A percentile compares a stretch with the other conserved stretches of the same genome.
Conservation (phyloP, 1,284 basidiomycete genomes). For the Trametes pubescens region DNA sequence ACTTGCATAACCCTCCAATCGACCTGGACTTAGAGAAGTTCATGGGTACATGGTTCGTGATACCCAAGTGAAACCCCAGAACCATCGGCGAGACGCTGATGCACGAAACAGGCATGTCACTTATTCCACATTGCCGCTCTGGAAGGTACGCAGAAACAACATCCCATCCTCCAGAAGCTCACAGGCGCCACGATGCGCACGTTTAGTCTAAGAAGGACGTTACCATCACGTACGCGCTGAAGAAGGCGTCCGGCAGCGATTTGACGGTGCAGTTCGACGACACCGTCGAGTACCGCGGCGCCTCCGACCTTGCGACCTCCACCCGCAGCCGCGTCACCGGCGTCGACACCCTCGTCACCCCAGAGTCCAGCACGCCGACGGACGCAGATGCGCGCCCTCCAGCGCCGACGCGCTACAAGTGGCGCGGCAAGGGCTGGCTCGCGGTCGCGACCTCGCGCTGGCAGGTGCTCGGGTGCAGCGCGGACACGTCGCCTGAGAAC, state of each 20-base stretch:
- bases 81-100: background rate
- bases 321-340: slow-evolving; percentile 46
- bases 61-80: background rate
- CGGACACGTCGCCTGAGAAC: slow-evolving; percentile 28
- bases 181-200: background rate
- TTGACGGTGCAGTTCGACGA: slow-evolving; percentile 46
- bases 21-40: slow-evolving; percentile 45
- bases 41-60: slow-evolving; percentile 50
- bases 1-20: slow-evolving; percentile 24
- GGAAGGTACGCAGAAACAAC: slow-evolving; percentile 48
- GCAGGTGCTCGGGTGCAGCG: slow-evolving; percentile 55
- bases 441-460: slow-evolving; percentile 54
- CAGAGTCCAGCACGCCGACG: slow-evolving; percentile 31
- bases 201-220: slow-evolving; percentile 51
- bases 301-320: slow-evolving; percentile 37
- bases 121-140: slow-evolving; percentile 55
- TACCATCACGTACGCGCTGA: slow-evolving; percentile 51
- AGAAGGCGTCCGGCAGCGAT: slow-evolving; percentile 23
- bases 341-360: slow-evolving; percentile 43
- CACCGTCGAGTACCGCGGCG: slow-evolving; percentile 48
- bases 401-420: slow-evolving; percentile 49
- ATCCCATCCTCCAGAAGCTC: background rate
- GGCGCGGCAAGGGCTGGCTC: slow-evolving; percentile 55
- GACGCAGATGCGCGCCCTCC: background rate
- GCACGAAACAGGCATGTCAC: slow-evolving; percentile 47